These are phyloP conservation scores for Suillus fuscotomentosus DNA, from an alignment of 768 basidiomycete species.

Conservation along the genomic window DNA sequence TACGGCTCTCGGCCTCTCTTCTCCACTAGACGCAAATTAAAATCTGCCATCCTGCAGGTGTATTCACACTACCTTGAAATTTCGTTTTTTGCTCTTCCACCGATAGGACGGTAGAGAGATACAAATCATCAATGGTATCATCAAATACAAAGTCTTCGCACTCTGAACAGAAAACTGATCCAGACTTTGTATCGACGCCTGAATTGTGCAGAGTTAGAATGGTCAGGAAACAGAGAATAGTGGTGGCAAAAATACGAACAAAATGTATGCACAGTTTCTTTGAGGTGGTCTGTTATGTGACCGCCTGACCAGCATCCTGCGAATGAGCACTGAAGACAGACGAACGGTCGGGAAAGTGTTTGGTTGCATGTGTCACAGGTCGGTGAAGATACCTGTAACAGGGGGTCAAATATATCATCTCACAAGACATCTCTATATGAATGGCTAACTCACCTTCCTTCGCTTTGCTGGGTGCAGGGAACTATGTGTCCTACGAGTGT, in stretches of 20 bases:
- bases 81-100: conserved; percentile 61
- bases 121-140: conserved; percentile 44
- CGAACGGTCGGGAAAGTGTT: conserved; percentile 62
- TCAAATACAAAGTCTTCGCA: conserved; percentile 80
- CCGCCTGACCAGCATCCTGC: conserved; percentile 66
- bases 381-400: conserved; percentile 53
- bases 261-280: conserved; percentile 56
- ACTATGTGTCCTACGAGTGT: conserved; percentile 44
- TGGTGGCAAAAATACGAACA: conserved; percentile 44
- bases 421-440: not conserved
- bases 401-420: not conserved
- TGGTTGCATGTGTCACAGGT: conserved; percentile 59
- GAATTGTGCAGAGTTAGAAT: conserved; percentile 3
- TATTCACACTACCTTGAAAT: conserved; percentile 49
- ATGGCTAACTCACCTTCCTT: conserved; percentile 50
- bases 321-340: conserved; percentile 70
- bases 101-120: conserved; percentile 42
- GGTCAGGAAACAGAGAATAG: not conserved
- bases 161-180: conserved; percentile 68
- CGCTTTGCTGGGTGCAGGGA: conserved; percentile 52
- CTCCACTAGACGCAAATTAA: conserved; percentile 24
- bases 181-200: conserved; percentile 77
- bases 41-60: not conserved
- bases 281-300: conserved; percentile 60
- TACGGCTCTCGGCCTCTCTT: conserved; percentile 47